These are phyloP conservation scores for Acacia crassicarpa DNA, from an alignment of 306 rosid species.

Conservation along the genomic window DNA sequence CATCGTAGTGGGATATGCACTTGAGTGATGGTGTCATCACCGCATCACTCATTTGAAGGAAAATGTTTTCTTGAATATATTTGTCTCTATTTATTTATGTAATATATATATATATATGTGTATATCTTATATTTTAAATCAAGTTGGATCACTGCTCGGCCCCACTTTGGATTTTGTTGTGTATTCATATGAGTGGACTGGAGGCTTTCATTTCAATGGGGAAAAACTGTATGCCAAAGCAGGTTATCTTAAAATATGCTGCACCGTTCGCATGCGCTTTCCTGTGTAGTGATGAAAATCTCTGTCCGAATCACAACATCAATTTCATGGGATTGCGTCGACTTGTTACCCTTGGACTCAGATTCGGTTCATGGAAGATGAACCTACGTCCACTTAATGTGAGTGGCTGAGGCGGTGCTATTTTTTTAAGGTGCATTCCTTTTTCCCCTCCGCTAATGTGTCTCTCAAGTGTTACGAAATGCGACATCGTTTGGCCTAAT, in stretches of 20 bases:
- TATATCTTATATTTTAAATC: slow-evolving; percentile 19
- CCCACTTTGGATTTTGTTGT: slow-evolving; percentile 39
- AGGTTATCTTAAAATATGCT: slow-evolving; percentile 27
- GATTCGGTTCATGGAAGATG: slow-evolving; percentile 35
- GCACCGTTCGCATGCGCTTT: slow-evolving; percentile 27
- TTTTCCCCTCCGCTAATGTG: background rate
- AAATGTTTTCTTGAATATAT: slow-evolving; percentile 31
- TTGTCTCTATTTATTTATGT: slow-evolving; percentile 24
- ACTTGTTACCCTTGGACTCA: slow-evolving; percentile 20
- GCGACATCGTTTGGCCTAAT: background rate
- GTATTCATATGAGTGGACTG: slow-evolving; percentile 35
- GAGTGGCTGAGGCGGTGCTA: slow-evolving; percentile 12
- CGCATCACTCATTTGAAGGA: slow-evolving; percentile 22
- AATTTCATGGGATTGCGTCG: slow-evolving; percentile 32
- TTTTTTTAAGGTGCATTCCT: background rate
- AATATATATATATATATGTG: background rate
- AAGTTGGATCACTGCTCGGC: slow-evolving; percentile 34
- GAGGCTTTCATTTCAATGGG: slow-evolving; percentile 42
- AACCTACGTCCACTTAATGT: slow-evolving; percentile 17
- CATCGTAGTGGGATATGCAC: slow-evolving; percentile 35
- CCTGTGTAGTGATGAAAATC: slow-evolving; percentile 10
- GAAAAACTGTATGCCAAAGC: slow-evolving; percentile 47
- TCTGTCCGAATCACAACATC: background rate
- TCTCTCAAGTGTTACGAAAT: slow-evolving; percentile 11
- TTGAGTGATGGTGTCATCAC: slow-evolving; percentile 33